These are phyloP conservation scores for Cydonia oblonga DNA, from an alignment of 331 rosid species.

Conservation along the genomic window DNA sequence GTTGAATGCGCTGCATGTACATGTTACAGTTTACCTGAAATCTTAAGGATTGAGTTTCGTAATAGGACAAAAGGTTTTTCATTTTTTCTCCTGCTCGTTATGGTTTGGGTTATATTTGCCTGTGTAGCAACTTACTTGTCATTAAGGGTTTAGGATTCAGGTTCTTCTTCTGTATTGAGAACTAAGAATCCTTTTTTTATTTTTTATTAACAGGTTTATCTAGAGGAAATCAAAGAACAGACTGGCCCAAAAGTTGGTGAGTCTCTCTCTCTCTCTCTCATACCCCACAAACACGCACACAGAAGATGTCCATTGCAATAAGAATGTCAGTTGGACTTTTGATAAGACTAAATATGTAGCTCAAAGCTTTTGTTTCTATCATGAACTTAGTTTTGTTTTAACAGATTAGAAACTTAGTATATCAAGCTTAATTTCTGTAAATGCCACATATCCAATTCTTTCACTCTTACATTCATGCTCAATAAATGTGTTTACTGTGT, in stretches of 20 bases:
- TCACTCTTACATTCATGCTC: no score
- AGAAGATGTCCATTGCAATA: background rate
- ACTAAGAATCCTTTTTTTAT: no score
- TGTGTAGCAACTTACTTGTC: background rate
- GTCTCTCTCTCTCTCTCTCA: no score
- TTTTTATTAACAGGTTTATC: constrained; percentile 74
- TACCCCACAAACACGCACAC: no score
- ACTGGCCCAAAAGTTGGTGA: constrained; percentile 49
- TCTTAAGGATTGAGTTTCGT: background rate
- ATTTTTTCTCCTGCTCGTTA: background rate
- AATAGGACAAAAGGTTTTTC: background rate
- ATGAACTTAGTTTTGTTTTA: background rate
- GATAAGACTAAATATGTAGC: no score
- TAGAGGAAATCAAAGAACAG: constrained; percentile 43
- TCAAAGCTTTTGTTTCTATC: background rate
- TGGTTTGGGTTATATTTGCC: background rate
- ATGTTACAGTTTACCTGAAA: background rate
- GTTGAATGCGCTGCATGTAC: background rate
- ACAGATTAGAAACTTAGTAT: no score
- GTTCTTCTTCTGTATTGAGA: background rate
- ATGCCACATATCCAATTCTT: no score
- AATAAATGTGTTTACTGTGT: background rate
- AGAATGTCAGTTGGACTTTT: background rate
- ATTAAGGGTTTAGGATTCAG: background rate
- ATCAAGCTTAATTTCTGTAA: no score